A percentile compares a stretch with the other conserved stretches of the same genome.
These are phyloP conservation scores for Musa beccarii DNA, from an alignment of 176 grass and related monocot species.

Conservation along the genomic window DNA sequence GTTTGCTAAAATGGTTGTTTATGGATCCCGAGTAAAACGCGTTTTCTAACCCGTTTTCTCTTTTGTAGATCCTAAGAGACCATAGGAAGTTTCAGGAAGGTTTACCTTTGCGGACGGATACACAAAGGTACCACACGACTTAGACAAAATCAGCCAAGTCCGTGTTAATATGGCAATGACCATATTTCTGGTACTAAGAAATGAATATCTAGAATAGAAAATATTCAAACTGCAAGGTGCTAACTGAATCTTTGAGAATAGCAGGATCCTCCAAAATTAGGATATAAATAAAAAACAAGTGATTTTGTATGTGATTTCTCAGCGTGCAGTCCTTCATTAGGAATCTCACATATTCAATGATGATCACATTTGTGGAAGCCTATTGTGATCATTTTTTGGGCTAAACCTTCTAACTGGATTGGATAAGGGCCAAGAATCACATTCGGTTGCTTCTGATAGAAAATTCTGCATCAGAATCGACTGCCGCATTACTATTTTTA, in stretches of 20 bases:
- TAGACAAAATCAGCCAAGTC: too few species aligned
- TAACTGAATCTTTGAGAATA: background rate
- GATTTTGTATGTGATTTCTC: background rate
- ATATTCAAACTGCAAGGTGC: background rate
- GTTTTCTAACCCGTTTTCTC: too few species aligned
- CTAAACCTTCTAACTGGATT: background rate
- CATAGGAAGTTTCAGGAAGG: too few species aligned
- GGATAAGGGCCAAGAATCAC: background rate
- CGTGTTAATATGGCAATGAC: too few species aligned
- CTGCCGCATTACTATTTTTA: background rate
- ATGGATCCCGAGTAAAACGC: too few species aligned
- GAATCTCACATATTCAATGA: background rate
- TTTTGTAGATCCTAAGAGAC: too few species aligned
- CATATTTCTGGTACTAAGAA: background rate
- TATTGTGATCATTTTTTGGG: background rate
- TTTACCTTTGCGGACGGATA: too few species aligned
- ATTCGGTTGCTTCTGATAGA: background rate
- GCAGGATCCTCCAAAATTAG: background rate
- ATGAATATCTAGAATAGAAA: background rate
- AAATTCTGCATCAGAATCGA: background rate
- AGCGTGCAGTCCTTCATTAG: background rate
- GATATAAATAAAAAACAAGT: background rate
- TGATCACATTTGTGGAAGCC: background rate
- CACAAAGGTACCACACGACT: too few species aligned
- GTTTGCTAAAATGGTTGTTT: too few species aligned